A percentile compares a stretch with the other conserved stretches of the same genome.
Conservation (phyloP, 2,329 filamentous ascomycete genomes). For the Elsinoe necatrix region DNA sequence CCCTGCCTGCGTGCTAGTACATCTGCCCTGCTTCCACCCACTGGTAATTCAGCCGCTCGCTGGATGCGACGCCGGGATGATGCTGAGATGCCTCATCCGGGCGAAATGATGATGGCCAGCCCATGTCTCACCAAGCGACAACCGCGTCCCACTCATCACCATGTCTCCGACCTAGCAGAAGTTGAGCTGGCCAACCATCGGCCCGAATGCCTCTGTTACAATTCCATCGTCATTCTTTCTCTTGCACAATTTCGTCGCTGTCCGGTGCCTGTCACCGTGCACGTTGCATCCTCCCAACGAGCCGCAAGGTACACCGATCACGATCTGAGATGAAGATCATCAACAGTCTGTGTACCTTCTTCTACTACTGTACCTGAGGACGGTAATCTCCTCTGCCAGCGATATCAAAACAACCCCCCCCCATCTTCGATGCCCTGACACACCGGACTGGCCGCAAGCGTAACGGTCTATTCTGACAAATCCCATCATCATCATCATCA, state of each 20-base stretch:
- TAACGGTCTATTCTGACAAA: conserved; percentile 9
- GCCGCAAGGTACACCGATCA: conserved; percentile 2
- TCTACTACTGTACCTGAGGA: background rate
- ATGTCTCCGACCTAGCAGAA: background rate
- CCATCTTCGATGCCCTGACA: conserved; percentile 3
- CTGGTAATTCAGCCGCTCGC: background rate
- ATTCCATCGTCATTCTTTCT: background rate
- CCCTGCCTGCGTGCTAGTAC: background rate
- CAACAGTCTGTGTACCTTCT: background rate
- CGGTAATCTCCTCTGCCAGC: background rate
- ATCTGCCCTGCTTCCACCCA: background rate
- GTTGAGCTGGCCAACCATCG: background rate
- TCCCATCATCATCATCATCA: conserved; percentile 6
- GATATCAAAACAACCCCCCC: background rate
- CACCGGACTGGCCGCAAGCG: conserved; percentile 1
- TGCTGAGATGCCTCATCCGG: background rate
- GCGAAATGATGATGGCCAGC: background rate
- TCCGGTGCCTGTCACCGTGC: conserved; percentile 13
- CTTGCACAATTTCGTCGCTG: background rate
- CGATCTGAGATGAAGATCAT: conserved; percentile 11
- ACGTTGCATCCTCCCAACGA: conserved; percentile 7
- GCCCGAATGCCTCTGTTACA: background rate
- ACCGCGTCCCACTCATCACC: conserved; percentile 2
- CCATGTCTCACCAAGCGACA: conserved; percentile 3
- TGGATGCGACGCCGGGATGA: background rate